Evolutionary conservation across 1,284 basidiomycete species (phyloP).

Genomic region (Polyporus tsugae): DNA sequence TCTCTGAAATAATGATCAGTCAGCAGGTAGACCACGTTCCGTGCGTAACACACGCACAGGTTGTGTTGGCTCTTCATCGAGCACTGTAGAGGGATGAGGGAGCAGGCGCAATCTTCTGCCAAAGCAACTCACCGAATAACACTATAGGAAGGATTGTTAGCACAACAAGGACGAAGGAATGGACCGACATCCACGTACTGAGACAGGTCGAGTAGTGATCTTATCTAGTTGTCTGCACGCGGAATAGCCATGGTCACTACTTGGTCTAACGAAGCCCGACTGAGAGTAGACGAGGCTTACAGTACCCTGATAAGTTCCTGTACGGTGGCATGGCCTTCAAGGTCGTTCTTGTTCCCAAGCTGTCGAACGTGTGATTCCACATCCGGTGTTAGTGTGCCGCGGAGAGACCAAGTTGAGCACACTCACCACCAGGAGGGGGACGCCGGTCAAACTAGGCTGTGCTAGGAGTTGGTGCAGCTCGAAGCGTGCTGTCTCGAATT

Average conservation of each 20-base stretch:
- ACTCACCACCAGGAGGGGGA: constrained; percentile 87
- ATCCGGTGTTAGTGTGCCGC: not conserved
- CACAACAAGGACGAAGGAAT: not conserved
- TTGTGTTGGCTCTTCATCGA: constrained; percentile 97
- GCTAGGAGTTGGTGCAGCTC: constrained; percentile 90
- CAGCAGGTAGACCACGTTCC: not conserved
- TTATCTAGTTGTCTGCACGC: constrained; percentile 76
- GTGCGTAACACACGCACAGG: constrained; percentile 57
- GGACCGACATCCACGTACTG: constrained; percentile 61
- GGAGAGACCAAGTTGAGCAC: constrained; percentile 35
- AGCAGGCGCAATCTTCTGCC: constrained; percentile 29
- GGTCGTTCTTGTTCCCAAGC: constrained; percentile 96
- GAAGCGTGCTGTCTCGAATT: constrained; percentile 87
- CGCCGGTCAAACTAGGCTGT: constrained; percentile 76
- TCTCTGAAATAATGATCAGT: constrained; percentile 52
- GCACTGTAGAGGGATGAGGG: constrained; percentile 57
- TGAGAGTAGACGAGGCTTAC: constrained; percentile 53
- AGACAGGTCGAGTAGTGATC: constrained; percentile 85
- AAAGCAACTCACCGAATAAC: constrained; percentile 72
- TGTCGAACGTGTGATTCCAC: constrained; percentile 37
- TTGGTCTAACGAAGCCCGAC: constrained; percentile 5
- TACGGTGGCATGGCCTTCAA: constrained; percentile 81
- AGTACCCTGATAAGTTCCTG: constrained; percentile 86
- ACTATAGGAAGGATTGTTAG: constrained; percentile 53
- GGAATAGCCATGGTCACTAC: constrained; percentile 13